Conservation (phyloP, 2,329 filamentous ascomycete genomes). For the Fusarium sp. region DNA sequence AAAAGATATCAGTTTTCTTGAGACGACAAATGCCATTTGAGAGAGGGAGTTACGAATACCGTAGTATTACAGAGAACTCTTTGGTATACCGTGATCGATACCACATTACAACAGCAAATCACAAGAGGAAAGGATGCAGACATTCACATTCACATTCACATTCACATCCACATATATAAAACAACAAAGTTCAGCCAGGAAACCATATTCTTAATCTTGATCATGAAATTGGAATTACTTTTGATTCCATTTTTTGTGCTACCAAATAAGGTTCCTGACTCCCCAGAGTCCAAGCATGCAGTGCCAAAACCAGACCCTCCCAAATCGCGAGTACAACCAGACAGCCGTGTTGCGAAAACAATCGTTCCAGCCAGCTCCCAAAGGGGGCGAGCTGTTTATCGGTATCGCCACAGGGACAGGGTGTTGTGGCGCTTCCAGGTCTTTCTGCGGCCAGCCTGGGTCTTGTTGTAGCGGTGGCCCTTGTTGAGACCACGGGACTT, state of each 20-base stretch:
- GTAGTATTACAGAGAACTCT: not conserved
- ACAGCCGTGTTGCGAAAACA: conserved; percentile 26
- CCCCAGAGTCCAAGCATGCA: conserved; percentile 53
- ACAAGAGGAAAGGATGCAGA: not conserved
- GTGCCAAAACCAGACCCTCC: conserved; percentile 52
- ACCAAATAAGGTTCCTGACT: conserved; percentile 52
- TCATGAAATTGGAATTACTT: conserved; percentile 49
- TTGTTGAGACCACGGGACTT: conserved; percentile 99
- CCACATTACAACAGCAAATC: not conserved
- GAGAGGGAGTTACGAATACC: too few species aligned
- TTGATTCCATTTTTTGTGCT: conserved; percentile 54
- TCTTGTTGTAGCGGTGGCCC: conserved; percentile 99
- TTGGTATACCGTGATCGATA: too few species aligned
- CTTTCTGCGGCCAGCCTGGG: conserved; percentile 96
- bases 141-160: conserved; percentile 3
- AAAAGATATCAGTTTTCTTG: not conserved
- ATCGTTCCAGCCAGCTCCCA: conserved; percentile 24
- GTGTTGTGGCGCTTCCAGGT: conserved; percentile 99
- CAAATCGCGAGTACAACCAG: conserved; percentile 41
- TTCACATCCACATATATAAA: conserved; percentile 7
- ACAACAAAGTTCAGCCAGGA: conserved; percentile 31
- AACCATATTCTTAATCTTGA: conserved; percentile 48
- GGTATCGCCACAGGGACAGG: conserved; percentile 98
- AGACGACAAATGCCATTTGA: not conserved
- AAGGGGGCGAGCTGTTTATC: conserved; percentile 68